phyloP scores from a whole-genome alignment of 495 filamentous ascomycete genomes.

The Penicillium robsamsonii region DNA sequence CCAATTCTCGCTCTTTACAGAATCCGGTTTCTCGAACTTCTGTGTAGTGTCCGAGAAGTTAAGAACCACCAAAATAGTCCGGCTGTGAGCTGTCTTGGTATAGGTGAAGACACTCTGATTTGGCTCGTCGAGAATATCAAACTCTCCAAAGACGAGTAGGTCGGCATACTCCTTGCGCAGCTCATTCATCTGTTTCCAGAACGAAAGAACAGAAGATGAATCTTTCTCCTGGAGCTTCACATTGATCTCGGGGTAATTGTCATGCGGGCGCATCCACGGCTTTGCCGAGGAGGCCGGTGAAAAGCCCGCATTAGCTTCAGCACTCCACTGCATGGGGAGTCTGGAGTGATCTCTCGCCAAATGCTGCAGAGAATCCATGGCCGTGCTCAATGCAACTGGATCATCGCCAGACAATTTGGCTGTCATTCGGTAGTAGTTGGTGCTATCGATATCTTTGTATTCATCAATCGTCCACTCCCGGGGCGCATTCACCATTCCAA shows the following conservation, averaged over 20 bases:
- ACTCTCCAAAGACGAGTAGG: conserved; percentile 38
- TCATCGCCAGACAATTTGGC: conserved; percentile 26
- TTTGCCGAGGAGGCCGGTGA: conserved; percentile 29
- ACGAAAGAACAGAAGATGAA: conserved; percentile 38
- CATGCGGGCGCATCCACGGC: conserved; percentile 61
- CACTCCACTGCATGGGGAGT: conserved; percentile 62
- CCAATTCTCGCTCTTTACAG: neutral
- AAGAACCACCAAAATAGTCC: conserved; percentile 1
- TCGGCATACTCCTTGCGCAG: conserved; percentile 37
- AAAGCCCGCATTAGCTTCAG: conserved; percentile 53
- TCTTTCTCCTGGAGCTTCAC: conserved; percentile 44
- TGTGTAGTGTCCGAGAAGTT: conserved; percentile 8
- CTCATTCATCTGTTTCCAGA: conserved; percentile 45
- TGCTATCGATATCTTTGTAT: conserved; percentile 52
- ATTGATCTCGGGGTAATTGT: conserved; percentile 52
- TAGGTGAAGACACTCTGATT: conserved; percentile 44
- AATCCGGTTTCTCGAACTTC: conserved; percentile 4
- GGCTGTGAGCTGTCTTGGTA: conserved; percentile 14
- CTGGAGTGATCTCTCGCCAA: conserved; percentile 61
- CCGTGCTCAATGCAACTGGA: conserved; percentile 34
- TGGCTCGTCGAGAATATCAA: conserved; percentile 10
- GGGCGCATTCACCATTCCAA: conserved; percentile 56
- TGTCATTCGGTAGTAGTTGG: conserved; percentile 50
- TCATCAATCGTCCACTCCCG: conserved; percentile 41
- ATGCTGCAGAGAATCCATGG: conserved; percentile 40